These are phyloP conservation scores for Alloascoidea hylecoeti DNA, from an alignment of 805 yeast species.

Conservation along the genomic window DNA sequence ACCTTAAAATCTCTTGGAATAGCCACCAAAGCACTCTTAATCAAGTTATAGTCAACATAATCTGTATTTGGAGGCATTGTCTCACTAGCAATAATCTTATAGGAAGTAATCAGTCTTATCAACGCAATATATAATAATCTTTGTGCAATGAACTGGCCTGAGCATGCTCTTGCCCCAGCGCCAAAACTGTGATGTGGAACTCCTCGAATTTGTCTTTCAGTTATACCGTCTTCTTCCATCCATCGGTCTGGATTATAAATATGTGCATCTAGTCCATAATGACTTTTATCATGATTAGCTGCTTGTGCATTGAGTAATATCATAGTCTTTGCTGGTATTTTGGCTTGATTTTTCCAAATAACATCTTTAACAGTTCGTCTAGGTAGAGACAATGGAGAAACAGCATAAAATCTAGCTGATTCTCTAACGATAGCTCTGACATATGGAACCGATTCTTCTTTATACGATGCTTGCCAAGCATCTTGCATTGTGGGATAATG, in stretches of 20 bases:
- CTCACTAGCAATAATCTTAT: slow-evolving; percentile 20
- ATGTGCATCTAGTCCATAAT: slow-evolving; percentile 13
- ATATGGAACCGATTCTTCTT: slow-evolving; percentile 26
- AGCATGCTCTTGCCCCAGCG: slow-evolving; percentile 50
- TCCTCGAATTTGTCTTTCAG: slow-evolving; percentile 9
- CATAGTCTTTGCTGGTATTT: slow-evolving; percentile 42
- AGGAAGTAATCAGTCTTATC: slow-evolving; percentile 33
- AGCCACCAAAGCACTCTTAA: slow-evolving; percentile 12
- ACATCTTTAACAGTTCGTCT: slow-evolving; percentile 41
- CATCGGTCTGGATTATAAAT: slow-evolving; percentile 17
- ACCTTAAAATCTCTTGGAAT: slow-evolving; percentile 13
- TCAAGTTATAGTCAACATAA: slow-evolving; percentile 11
- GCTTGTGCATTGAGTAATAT: slow-evolving; percentile 57
- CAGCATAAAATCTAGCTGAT: slow-evolving; percentile 46
- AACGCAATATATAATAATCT: slow-evolving; percentile 43
- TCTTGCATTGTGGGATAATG: slow-evolving; percentile 13
- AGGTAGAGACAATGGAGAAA: slow-evolving; percentile 55
- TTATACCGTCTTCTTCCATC: slow-evolving; percentile 9
- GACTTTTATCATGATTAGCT: slow-evolving; percentile 45
- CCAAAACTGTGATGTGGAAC: slow-evolving; percentile 22
- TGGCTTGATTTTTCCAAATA: slow-evolving; percentile 17
- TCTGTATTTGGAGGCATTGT: slow-evolving; percentile 12
- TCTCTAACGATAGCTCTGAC: slow-evolving; percentile 48
- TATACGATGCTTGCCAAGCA: slow-evolving; percentile 13
- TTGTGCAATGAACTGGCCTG: slow-evolving; percentile 45